Base-by-base conservation (phyloP, 495 filamentous ascomycete species). In the Penicillium crystallinum region DNA sequence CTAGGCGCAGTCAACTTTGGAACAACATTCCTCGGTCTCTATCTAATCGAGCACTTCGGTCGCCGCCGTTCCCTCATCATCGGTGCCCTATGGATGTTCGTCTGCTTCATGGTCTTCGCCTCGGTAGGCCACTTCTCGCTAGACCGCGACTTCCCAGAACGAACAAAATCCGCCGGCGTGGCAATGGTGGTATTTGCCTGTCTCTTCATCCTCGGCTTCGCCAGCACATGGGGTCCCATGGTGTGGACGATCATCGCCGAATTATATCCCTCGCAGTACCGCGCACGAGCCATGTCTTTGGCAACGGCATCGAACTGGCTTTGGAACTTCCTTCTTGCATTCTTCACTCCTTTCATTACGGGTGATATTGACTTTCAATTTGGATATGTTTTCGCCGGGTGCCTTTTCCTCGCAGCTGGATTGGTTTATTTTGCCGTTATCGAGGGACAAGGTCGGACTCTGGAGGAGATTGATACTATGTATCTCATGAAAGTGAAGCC, bases 401-500 rank as follows among this genome's bases (percentile, higher is more conserved):
- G 84, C 65, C 80, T 84, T 57, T 67, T 87, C 53, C 69, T 80
- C 1, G 87, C 77, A 3, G 81, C 73, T 0, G 46, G 77, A 0
- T 55, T 87, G 14, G 84, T 89, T 14, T 91, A 83, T 65, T 82
- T 91, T 65, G 87, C 82, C 63, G 77, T 90, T 35, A 82, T 84
- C 49, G 88, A 92, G 62, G 80, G 77, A 9, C 73, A 78, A 39
- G 80, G 80, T n/a, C 71, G 83, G 8, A 82, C 80, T 3, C 70
- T 91, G 31, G 88, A 90, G 68, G 84, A 91, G 64, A 77, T 92
- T 48, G 89, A 93, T 69, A 88, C 82, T 4, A 91, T 93, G 88
- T 93, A 91, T 55, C 67, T 88, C 30, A 62, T 82, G 39, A 68
- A 78, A 29, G 76, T 90, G 19, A 78, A 77, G 65, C 84, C 88